Evolutionary conservation across 129 eudicot genomes (phyloP), one percentile per base, ranked within the genome.

Genomic region (Helichrysum umbraculigerum): DNA sequence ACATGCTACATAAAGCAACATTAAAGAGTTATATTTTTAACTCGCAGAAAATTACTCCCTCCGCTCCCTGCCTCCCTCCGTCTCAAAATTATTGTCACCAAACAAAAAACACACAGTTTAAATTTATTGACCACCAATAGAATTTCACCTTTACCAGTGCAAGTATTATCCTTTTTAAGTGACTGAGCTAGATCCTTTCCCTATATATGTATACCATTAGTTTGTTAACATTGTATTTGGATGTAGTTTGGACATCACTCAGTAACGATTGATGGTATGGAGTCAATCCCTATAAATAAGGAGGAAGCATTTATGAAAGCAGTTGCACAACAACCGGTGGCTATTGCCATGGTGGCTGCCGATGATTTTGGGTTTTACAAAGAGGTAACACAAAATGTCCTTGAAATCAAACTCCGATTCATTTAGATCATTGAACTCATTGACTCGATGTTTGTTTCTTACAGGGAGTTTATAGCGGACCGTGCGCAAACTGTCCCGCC

Each of bases 321-420:
- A 25, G 96, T 63, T 47, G 96, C 91, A 21, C 83, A 85, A 57
- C 91, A 89, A 69, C 91, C 91, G 7, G 25, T 89, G 0, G 74
- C 89, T 12, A 86, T 89, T 1, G 86, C 86, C 44, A 85, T 87
- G 10, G 96, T 87, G 39, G 91, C 86, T 21, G 80, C 85, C 16
- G 61, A 76, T 6, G 88, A 85, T 72, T 84, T 89, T 60, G 88
- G 78, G 88, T 87, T 87, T 81, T 87, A 89, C 64, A 81, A 89
- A 12, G 84, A 82, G 96, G 96, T 89, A 75, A 4, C 34, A 12
- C 77, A 58, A 51, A 21, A 3, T 20, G 30, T 58, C 22, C 10
- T 29, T 4, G 50, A 14, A 42, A 30, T 22, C 5, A 28, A 25
- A 4, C 35, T 59, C 25, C 1, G 28, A 32, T 14, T 41, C 19